These are phyloP conservation scores for Lachancea sp. DNA, from an alignment of 805 yeast genomes.

Conservation along the genomic window DNA sequence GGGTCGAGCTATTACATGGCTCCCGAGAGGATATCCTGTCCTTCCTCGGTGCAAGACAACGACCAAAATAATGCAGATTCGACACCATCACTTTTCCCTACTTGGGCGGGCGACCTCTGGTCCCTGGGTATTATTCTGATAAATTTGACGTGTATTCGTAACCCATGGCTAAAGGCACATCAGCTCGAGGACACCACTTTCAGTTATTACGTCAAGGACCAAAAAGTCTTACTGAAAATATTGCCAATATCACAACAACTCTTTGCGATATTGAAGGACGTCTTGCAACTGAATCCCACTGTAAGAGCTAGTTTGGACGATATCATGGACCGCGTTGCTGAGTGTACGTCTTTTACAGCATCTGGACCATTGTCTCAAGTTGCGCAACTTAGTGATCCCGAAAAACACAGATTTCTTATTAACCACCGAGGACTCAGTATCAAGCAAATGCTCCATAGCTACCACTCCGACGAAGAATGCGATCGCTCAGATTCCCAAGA, in stretches of 20 bases:
- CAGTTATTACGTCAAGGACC: conserved; percentile 51
- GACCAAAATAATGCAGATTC: not conserved
- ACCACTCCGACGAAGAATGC: conserved; percentile 12
- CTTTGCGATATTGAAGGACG: conserved; percentile 40
- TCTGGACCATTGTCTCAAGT: conserved; percentile 27
- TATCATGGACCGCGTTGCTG: conserved; percentile 21
- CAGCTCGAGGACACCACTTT: conserved; percentile 56
- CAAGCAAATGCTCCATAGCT: conserved; percentile 14
- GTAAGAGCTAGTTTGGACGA: conserved; percentile 26
- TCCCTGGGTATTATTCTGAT: conserved; percentile 75
- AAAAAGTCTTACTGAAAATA: conserved; percentile 52
- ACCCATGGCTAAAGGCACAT: conserved; percentile 86
- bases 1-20: conserved; percentile 92
- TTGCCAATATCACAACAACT: conserved; percentile 67
- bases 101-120: conserved; percentile 81
- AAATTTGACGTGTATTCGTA: conserved; percentile 74
- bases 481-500: conserved; percentile 11
- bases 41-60: conserved; percentile 27
- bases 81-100: conserved; percentile 38
- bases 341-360: conserved; percentile 25
- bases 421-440: conserved; percentile 17
- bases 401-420: conserved; percentile 16
- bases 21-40: conserved; percentile 61
- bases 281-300: conserved; percentile 32
- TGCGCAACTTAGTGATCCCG: conserved; percentile 15